Evolutionary conservation across 805 yeast genomes (phyloP).

Genomic region (Ogataea corticis): DNA sequence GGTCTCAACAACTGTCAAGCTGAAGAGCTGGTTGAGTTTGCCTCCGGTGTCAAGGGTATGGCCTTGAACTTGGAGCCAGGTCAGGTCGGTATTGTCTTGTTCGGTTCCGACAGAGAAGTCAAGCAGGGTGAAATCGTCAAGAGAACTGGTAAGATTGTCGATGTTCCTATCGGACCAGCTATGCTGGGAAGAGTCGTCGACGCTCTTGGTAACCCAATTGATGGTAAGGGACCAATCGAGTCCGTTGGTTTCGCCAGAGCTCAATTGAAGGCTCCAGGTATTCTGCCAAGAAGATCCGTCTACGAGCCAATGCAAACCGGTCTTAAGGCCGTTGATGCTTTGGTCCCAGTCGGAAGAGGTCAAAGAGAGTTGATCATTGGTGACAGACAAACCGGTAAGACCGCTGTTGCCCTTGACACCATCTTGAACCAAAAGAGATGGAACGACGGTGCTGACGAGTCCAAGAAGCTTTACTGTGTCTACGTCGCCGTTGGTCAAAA

Average conservation of each 20-base stretch:
- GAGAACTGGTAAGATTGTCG: conserved; percentile 99
- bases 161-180: conserved; percentile 98
- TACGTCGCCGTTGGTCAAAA: conserved; percentile 99
- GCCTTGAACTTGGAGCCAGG: conserved; percentile 99
- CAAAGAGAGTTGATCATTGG: conserved; percentile 99
- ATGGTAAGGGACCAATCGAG: conserved; percentile 98
- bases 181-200: conserved; percentile 99
- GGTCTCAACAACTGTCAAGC: conserved; percentile 99
- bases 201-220: conserved; percentile 99
- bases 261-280: conserved; percentile 99
- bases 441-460: conserved; percentile 93
- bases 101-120: conserved; percentile 98
- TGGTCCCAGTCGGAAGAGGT: conserved; percentile 99
- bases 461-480: conserved; percentile 98
- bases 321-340: conserved; percentile 97
- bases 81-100: conserved; percentile 99
- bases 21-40: conserved; percentile 98
- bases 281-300: conserved; percentile 98
- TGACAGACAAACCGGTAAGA: conserved; percentile 99
- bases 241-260: conserved; percentile 87
- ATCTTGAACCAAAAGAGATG: conserved; percentile 99
- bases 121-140: conserved; percentile 99
- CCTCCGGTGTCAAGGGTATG: conserved; percentile 99
- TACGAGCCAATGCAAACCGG: conserved; percentile 99
- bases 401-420: conserved; percentile 98